A percentile compares a stretch with the other conserved stretches of the same genome.
Evolutionary conservation across 2,329 filamentous ascomycete species (phyloP).

Genomic region (Neofusicoccum ribis): DNA sequence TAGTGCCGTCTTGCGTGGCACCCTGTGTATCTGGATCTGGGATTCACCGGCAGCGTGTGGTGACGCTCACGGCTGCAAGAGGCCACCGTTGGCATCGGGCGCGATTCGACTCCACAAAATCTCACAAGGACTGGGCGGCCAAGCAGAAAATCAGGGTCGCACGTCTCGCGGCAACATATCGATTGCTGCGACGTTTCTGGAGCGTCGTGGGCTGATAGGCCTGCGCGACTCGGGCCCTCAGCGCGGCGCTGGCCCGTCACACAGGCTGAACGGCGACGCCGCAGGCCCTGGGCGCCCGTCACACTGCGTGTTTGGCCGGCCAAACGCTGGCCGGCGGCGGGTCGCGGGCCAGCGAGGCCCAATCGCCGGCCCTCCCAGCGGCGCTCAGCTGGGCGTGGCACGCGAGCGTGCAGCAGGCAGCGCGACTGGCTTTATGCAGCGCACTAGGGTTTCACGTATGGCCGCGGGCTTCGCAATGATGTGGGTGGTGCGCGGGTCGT

Average conservation of each 20-base stretch:
- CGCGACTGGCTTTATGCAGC: slow-evolving; percentile 21
- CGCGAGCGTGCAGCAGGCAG: slow-evolving; percentile 9
- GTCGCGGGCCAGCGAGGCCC: slow-evolving; percentile 14
- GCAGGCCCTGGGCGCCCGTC: neutral
- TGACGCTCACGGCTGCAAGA: slow-evolving; percentile 14
- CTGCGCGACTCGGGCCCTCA: slow-evolving; percentile 4
- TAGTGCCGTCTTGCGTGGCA: slow-evolving; percentile 19
- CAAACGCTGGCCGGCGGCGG: neutral
- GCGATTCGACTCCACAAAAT: slow-evolving; percentile 3
- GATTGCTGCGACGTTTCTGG: slow-evolving; percentile 14
- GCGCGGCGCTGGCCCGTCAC: neutral
- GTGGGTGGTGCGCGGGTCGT: slow-evolving; percentile 20
- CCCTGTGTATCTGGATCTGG: slow-evolving; percentile 17
- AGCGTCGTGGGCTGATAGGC: slow-evolving; percentile 15
- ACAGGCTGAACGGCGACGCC: slow-evolving; percentile 4
- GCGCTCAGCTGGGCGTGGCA: slow-evolving; percentile 8
- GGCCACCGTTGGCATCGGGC: slow-evolving; percentile 2
- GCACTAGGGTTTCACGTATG: slow-evolving; percentile 22
- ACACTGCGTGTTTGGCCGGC: slow-evolving; percentile 6
- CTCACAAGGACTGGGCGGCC: neutral
- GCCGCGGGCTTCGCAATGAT: slow-evolving; percentile 17
- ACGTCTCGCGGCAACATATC: slow-evolving; percentile 21
- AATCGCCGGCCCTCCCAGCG: slow-evolving; percentile 9
- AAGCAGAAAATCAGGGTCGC: slow-evolving; percentile 18
- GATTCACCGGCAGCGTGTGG: slow-evolving; percentile 10